Percentiles rank a stretch among this genome's conserved stretches.
phyloP scores from a whole-genome alignment of 2,329 filamentous ascomycete genomes.

The Pseudocercospora pini-densiflorae region DNA sequence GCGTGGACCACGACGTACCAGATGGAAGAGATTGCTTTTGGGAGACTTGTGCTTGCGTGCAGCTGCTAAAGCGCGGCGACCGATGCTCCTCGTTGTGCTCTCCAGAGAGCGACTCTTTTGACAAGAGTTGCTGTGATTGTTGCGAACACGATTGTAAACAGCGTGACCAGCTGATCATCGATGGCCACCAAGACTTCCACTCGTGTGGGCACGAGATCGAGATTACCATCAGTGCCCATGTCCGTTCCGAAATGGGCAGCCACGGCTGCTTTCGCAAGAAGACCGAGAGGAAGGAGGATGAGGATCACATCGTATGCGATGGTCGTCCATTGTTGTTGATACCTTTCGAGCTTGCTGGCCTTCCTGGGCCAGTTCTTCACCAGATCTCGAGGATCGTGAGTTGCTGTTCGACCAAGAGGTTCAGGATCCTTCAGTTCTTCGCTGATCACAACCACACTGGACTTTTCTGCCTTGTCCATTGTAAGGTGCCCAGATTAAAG shows the following conservation, averaged over 20 bases:
- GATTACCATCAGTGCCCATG: constrained; percentile 2
- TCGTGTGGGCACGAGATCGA: background rate
- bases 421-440: background rate
- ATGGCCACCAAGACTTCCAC: background rate
- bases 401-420: background rate
- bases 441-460: background rate
- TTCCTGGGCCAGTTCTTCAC: background rate
- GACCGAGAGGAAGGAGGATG: constrained; percentile 1
- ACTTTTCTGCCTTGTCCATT: background rate
- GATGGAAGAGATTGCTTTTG: constrained; percentile 1
- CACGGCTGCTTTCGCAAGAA: constrained; percentile 5
- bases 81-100: constrained; percentile 8
- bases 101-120: constrained; percentile 6
- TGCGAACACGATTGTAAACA: constrained; percentile 3
- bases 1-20: background rate
- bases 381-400: background rate
- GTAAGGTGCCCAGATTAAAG: background rate
- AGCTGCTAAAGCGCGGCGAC: constrained; percentile 1
- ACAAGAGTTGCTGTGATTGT: background rate
- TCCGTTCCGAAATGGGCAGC: background rate
- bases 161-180: constrained; percentile 2
- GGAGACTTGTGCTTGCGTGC: constrained; percentile 4
- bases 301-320: constrained; percentile 4
- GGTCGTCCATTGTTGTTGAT: background rate
- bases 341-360: background rate